Evolutionary conservation across 331 rosid species (phyloP).

Genomic region (Quercus lobata): DNA sequence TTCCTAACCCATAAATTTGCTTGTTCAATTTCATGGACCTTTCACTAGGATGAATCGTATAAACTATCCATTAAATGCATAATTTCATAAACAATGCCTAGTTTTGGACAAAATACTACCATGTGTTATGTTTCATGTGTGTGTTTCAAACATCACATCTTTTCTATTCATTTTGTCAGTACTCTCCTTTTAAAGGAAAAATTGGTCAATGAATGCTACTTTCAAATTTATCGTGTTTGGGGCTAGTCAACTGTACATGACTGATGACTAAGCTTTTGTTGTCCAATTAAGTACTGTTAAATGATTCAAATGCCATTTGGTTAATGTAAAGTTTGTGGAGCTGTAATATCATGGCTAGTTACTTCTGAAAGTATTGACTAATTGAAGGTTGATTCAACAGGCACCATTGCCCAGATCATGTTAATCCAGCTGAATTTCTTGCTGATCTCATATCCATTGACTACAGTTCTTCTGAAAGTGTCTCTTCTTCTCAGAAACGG

Average conservation of each 20-base stretch:
- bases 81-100: too few species aligned
- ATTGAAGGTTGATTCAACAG: constrained; percentile 44
- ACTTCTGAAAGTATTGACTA: constrained; percentile 15
- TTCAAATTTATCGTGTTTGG: background rate
- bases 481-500: constrained; percentile 72
- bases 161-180: background rate
- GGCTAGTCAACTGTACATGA: background rate
- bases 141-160: background rate
- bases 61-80: background rate
- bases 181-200: background rate
- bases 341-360: background rate
- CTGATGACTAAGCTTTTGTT: constrained; percentile 14
- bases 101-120: background rate
- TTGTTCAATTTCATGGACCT: background rate
- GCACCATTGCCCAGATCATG: constrained; percentile 80
- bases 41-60: background rate
- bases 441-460: constrained; percentile 96
- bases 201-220: background rate
- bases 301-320: constrained; percentile 5
- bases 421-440: constrained; percentile 88
- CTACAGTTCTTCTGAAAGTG: constrained; percentile 88
- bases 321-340: background rate
- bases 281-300: background rate
- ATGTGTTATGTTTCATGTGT: background rate
- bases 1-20: background rate